These are phyloP conservation scores for Clonostachys sp. DNA, from an alignment of 2,329 filamentous ascomycete species.

Conservation along the genomic window DNA sequence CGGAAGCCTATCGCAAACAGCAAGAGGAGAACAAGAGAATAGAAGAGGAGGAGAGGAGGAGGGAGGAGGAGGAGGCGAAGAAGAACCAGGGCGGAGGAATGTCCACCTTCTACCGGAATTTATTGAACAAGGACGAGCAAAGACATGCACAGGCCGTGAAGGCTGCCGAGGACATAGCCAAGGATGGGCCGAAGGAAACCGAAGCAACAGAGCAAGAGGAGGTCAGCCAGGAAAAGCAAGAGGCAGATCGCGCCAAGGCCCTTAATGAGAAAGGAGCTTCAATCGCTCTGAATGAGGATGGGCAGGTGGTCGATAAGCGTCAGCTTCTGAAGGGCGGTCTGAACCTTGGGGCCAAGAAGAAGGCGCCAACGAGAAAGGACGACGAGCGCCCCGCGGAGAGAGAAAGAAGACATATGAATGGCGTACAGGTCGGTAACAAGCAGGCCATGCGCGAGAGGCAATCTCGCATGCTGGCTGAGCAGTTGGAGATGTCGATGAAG, in stretches of 20 bases:
- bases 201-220: slow-evolving; percentile 31
- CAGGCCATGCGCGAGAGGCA: slow-evolving; percentile 71
- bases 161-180: slow-evolving; percentile 54
- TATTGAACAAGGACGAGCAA: slow-evolving; percentile 67
- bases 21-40: slow-evolving; percentile 68
- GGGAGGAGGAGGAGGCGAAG: slow-evolving; percentile 60
- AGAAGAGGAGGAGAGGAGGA: slow-evolving; percentile 66
- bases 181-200: slow-evolving; percentile 31
- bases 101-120: slow-evolving; percentile 72
- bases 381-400: slow-evolving; percentile 18
- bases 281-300: slow-evolving; percentile 75
- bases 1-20: slow-evolving; percentile 75
- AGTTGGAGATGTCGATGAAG: slow-evolving; percentile 70
- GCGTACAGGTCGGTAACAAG: slow-evolving; percentile 42
- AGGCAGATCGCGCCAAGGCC: slow-evolving; percentile 62
- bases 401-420: slow-evolving; percentile 30
- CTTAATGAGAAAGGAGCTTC: slow-evolving; percentile 57
- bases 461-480: slow-evolving; percentile 73
- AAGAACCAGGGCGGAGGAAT: slow-evolving; percentile 65
- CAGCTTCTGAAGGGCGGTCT: slow-evolving; percentile 72
- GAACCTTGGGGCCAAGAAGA: slow-evolving; percentile 63
- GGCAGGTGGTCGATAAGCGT: slow-evolving; percentile 79
- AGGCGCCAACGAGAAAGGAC: slow-evolving; percentile 11
- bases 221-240: slow-evolving; percentile 46
- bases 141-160: slow-evolving; percentile 66